Evolutionary conservation across 805 yeast genomes (phyloP).

Genomic region (Cyberlindnera mrakii): DNA sequence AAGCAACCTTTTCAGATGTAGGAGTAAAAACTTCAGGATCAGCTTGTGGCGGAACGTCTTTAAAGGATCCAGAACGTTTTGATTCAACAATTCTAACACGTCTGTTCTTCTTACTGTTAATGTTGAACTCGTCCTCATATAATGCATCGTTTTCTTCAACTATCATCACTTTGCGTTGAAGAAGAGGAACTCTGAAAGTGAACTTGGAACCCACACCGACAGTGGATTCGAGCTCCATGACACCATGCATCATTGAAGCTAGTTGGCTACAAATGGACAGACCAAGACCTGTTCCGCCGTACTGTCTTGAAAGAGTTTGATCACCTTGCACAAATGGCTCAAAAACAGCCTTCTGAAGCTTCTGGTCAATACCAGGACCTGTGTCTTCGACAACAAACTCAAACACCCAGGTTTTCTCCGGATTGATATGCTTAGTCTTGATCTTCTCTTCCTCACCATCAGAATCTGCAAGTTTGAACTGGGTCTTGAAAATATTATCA

Average conservation of each 20-base stretch:
- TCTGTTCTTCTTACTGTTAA: slow-evolving; percentile 43
- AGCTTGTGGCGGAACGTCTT: background rate
- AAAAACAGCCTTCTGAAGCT: slow-evolving; percentile 76
- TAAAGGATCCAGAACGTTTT: slow-evolving; percentile 1
- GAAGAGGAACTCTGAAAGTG: slow-evolving; percentile 70
- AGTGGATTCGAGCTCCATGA: slow-evolving; percentile 63
- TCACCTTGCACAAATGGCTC: slow-evolving; percentile 98
- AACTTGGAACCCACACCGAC: slow-evolving; percentile 84
- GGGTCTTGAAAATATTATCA: slow-evolving; percentile 37
- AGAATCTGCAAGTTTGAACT: slow-evolving; percentile 27
- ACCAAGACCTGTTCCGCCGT: slow-evolving; percentile 96
- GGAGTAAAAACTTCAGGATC: slow-evolving; percentile 5
- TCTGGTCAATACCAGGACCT: slow-evolving; percentile 90
- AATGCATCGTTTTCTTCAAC: slow-evolving; percentile 31
- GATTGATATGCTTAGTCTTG: slow-evolving; percentile 19
- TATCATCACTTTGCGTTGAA: slow-evolving; percentile 38
- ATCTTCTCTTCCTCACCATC: slow-evolving; percentile 13
- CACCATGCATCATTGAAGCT: slow-evolving; percentile 87
- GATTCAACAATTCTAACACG: slow-evolving; percentile 33
- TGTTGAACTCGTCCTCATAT: slow-evolving; percentile 66
- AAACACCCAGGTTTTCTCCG: slow-evolving; percentile 32
- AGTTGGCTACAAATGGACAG: slow-evolving; percentile 84
- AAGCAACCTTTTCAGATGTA: slow-evolving; percentile 9
- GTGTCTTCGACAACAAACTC: slow-evolving; percentile 79
- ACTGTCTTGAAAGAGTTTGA: slow-evolving; percentile 82